These are phyloP conservation scores for sunflower (Helianthus annuus) DNA, from an alignment of 129 eudicot species.

Conservation along the genomic window HanXRQr2.0-SUNRISE NC_035443.2:73132545-73133044, in stretches of 20 bases:
- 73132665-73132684: slow-evolving; percentile 60
- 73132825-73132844: not conserved
- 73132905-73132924: too few relatives aligned
- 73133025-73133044: not conserved
- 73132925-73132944: not conserved
- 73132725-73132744: slow-evolving; percentile 92
- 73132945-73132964: not conserved
- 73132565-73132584: slow-evolving; percentile 18
- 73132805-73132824: slow-evolving; percentile 15
- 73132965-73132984: not conserved
- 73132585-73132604: slow-evolving; percentile 1
- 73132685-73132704: slow-evolving; percentile 98
- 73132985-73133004: not conserved
- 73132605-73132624: not conserved
- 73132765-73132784: slow-evolving; percentile 15
- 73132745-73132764: slow-evolving; percentile 70
- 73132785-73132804: slow-evolving; percentile 8
- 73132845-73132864: not conserved
- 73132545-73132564: not conserved
- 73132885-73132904: not conserved
- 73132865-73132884: not conserved
- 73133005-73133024: not conserved
- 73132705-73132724: slow-evolving; percentile 96
- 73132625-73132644: slow-evolving; percentile 2
- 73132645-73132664: slow-evolving; percentile 21